Evolutionary conservation across 257 asterid genomes (phyloP).

Genomic region (Fraxinus excelsior): DNA sequence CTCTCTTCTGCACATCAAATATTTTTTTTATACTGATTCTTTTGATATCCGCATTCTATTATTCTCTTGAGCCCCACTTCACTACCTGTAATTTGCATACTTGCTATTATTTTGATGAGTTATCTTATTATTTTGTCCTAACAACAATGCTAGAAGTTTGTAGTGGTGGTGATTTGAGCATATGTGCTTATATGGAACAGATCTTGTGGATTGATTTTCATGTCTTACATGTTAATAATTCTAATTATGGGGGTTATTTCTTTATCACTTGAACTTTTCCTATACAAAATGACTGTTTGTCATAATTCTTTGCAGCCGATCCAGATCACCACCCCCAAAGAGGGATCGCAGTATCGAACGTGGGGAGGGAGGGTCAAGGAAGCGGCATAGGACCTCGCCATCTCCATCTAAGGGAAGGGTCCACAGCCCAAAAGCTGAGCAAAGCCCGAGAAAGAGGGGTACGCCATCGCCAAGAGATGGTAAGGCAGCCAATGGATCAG

Average conservation of each 20-base stretch:
- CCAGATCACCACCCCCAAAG: slow-evolving; percentile 51
- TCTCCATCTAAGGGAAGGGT: slow-evolving; percentile 46
- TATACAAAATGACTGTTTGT: background rate
- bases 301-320: slow-evolving; percentile 39
- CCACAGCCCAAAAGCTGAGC: slow-evolving; percentile 44
- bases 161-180: background rate
- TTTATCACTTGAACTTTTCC: too few relatives aligned
- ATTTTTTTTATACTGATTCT: background rate
- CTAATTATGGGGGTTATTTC: too few relatives aligned
- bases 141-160: background rate
- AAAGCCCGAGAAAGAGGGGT: slow-evolving; percentile 49
- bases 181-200: background rate
- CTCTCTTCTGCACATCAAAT: background rate
- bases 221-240: background rate
- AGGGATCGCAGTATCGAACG: slow-evolving; percentile 48
- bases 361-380: slow-evolving; percentile 53
- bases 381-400: slow-evolving; percentile 38
- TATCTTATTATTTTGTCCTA: background rate
- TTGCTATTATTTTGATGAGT: background rate
- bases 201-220: background rate
- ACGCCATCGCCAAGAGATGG: slow-evolving; percentile 44
- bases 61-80: background rate
- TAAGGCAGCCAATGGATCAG: slow-evolving; percentile 43
- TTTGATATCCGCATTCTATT: background rate
- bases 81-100: background rate